These are phyloP conservation scores for Puccinellia tenuiflora DNA, from an alignment of 176 grass and related monocot species.

Conservation along the genomic window DNA sequence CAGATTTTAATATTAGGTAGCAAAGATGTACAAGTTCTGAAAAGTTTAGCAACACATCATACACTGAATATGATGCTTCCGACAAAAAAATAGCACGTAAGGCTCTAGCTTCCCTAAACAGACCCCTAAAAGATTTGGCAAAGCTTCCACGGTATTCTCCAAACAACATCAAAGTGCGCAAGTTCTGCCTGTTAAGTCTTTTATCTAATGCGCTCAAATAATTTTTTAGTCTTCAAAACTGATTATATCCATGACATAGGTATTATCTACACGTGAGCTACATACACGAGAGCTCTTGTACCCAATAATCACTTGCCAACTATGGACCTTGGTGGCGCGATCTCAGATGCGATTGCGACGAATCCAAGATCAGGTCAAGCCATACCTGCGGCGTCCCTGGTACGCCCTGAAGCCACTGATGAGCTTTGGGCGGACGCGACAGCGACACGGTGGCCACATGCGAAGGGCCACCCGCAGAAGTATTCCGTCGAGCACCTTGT, in stretches of 20 bases:
- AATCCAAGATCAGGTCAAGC: too few relatives aligned
- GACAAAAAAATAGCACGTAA: not conserved
- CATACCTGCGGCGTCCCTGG: too few relatives aligned
- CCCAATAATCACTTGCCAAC: too few relatives aligned
- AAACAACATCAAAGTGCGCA: slow-evolving; percentile 16
- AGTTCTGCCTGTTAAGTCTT: not conserved
- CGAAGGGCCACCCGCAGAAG: too few relatives aligned
- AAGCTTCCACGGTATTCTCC: not conserved
- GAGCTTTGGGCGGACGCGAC: too few relatives aligned
- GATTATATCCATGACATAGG: not conserved
- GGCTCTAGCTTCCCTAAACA: not conserved
- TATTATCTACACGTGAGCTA: not conserved
- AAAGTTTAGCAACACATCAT: not conserved
- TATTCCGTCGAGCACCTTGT: not conserved
- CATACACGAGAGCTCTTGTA: not conserved
- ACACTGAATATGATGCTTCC: not conserved
- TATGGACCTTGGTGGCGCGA: too few relatives aligned
- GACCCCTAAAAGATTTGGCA: not conserved
- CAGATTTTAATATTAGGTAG: not conserved
- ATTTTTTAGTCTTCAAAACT: not conserved
- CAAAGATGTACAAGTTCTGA: not conserved
- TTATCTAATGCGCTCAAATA: not conserved
- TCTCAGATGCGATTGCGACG: too few relatives aligned
- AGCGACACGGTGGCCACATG: too few relatives aligned
- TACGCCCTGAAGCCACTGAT: too few relatives aligned